These are phyloP conservation scores for Auricularia sp. DNA, from an alignment of 768 basidiomycete genomes.

Conservation along the genomic window DNA sequence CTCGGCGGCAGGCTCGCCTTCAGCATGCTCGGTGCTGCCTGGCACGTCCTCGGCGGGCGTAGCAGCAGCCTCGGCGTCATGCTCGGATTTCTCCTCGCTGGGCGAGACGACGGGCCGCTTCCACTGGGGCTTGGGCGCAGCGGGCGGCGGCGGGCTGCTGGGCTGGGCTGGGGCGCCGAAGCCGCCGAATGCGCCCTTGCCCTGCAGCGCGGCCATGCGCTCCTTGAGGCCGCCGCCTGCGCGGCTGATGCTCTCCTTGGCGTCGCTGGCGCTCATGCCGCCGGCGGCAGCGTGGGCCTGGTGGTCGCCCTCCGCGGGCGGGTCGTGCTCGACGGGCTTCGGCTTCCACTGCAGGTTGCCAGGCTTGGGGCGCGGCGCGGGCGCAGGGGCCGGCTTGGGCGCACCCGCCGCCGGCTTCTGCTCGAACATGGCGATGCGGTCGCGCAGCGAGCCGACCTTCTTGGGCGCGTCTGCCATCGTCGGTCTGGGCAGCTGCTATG, in stretches of 20 bases:
- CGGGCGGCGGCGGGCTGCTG: constrained; percentile 37
- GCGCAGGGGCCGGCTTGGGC: constrained; percentile 29
- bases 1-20: constrained; percentile 11
- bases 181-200: constrained; percentile 71
- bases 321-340: constrained; percentile 26
- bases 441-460: constrained; percentile 70
- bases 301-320: neutral
- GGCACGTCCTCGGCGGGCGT: constrained; percentile 15
- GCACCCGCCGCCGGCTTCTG: constrained; percentile 37
- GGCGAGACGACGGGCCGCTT: constrained; percentile 36
- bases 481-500: too few species aligned
- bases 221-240: constrained; percentile 65
- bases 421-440: constrained; percentile 86
- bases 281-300: constrained; percentile 21
- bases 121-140: constrained; percentile 70
- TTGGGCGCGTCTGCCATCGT: constrained; percentile 11
- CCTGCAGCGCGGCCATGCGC: constrained; percentile 89
- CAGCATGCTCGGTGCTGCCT: constrained; percentile 9
- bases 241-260: constrained; percentile 73
- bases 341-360: constrained; percentile 62
- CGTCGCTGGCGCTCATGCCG: constrained; percentile 77
- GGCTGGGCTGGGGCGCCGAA: constrained; percentile 48
- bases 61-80: constrained; percentile 17
- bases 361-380: constrained; percentile 54
- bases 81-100: constrained; percentile 5